These are phyloP conservation scores for Rhizophagus prolifer DNA, from an alignment of 192 early-diverging fungal genomes.

Conservation along the genomic window DNA sequence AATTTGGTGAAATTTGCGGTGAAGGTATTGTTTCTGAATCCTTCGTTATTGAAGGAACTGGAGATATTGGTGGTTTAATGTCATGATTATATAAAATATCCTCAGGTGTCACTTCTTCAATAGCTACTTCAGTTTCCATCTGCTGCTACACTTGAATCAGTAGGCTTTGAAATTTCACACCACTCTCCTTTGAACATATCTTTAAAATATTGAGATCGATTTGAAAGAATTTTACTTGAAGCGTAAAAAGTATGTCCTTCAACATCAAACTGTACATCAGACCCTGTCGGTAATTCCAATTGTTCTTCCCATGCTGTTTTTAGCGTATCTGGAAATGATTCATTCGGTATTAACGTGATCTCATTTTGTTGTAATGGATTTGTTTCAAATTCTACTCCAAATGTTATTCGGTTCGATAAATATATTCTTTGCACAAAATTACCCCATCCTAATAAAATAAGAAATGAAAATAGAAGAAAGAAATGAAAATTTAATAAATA, in stretches of 20 bases:
- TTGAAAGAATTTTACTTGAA: not conserved
- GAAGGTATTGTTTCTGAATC: not conserved
- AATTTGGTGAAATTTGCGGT: too few species aligned
- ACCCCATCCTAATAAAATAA: not conserved
- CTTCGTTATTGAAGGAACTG: not conserved
- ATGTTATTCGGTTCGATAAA: not conserved
- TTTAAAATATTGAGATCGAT: conserved; percentile 23
- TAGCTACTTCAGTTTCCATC: too few species aligned
- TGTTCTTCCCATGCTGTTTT: conserved; percentile 9
- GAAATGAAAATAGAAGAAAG: not conserved
- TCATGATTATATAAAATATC: not conserved
- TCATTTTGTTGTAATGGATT: not conserved
- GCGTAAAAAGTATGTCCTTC: conserved; percentile 3
- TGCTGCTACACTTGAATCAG: not conserved
- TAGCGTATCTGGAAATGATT: not conserved
- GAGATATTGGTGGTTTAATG: not conserved
- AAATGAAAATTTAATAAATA: not conserved
- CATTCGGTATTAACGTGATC: not conserved
- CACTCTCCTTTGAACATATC: not conserved
- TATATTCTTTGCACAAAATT: not conserved
- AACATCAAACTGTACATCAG: conserved; percentile 15
- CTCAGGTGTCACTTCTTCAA: not conserved
- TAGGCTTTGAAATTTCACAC: not conserved
- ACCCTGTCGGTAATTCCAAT: not conserved
- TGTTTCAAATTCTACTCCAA: not conserved